Conservation (phyloP, 352 stramenopile species). For the Pythium periplocum region DNA sequence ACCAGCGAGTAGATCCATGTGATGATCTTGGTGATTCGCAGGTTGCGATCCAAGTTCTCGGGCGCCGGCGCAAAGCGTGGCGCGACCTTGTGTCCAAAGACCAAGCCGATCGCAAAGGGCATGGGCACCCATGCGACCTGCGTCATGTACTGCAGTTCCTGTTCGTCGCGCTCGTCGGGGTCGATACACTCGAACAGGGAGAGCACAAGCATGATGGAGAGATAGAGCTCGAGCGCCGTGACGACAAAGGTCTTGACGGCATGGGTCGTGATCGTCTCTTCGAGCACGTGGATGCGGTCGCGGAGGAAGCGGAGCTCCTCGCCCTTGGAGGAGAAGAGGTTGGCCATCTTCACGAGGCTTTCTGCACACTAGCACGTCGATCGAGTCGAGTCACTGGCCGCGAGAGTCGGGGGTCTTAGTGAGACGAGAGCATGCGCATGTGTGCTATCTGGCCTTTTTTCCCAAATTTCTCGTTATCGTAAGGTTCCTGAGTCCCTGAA, state of each 20-base stretch:
- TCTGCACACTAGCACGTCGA: no score
- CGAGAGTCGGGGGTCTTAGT: no score
- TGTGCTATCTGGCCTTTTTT: no score
- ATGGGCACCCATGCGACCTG: constrained; percentile 57
- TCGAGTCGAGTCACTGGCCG: no score
- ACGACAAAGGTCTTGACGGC: constrained; percentile 58
- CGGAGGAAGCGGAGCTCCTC: constrained; percentile 16
- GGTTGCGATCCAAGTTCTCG: constrained; percentile 60
- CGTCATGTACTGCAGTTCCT: constrained; percentile 71
- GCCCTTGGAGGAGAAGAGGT: constrained; percentile 3
- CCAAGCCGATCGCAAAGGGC: constrained; percentile 32
- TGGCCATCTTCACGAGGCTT: no score
- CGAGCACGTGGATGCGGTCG: constrained; percentile 14
- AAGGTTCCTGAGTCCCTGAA: no score
- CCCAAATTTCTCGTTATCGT: no score
- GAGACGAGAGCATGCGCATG: no score
- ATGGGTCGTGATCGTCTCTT: constrained; percentile 22
- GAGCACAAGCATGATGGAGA: constrained; percentile 61
- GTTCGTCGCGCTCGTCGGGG: constrained; percentile 34
- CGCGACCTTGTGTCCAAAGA: constrained; percentile 47
- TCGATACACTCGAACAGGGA: constrained; percentile 71
- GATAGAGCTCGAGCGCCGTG: constrained; percentile 58
- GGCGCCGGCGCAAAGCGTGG: constrained; percentile 35
- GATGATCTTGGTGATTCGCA: constrained; percentile 64
- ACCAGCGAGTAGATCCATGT: constrained; percentile 54